A percentile compares a stretch with the other conserved stretches of the same genome.
Evolutionary conservation across 306 rosid species (phyloP).

Genomic region (Cucurbita ficifolia): DNA sequence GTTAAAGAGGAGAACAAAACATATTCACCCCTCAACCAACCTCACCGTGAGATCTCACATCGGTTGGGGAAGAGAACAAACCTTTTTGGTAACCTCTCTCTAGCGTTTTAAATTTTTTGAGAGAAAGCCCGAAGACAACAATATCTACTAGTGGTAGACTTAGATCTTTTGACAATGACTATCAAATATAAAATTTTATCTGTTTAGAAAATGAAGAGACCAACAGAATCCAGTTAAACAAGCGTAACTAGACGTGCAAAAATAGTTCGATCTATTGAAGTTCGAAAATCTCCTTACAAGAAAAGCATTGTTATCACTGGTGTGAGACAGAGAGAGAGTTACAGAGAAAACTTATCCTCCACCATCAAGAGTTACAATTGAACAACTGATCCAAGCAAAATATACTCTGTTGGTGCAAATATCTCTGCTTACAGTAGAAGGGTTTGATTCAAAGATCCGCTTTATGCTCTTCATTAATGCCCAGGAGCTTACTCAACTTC

Average conservation of each 20-base stretch:
- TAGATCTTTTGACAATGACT: no score
- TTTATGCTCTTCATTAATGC: slow-evolving; percentile 22
- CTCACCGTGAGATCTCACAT: no score
- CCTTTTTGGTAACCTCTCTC: no score
- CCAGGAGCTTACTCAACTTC: slow-evolving; percentile 48
- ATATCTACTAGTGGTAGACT: no score
- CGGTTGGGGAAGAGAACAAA: no score
- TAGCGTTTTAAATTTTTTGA: no score
- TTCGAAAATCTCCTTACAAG: neutral
- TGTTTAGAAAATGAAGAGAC: neutral
- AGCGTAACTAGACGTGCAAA: neutral
- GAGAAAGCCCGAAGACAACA: no score
- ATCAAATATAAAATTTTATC: neutral
- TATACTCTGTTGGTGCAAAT: neutral
- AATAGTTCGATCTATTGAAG: neutral
- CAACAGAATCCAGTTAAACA: neutral
- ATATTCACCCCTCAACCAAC: no score
- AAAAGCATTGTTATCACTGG: neutral
- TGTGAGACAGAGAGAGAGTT: no score
- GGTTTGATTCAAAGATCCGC: slow-evolving; percentile 43
- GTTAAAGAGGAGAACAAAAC: no score
- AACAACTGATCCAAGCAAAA: neutral
- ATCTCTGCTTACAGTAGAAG: neutral
- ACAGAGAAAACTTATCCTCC: neutral
- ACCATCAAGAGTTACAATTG: neutral